phyloP scores from a whole-genome alignment of 2,329 filamentous ascomycete genomes.

The Dothistroma septosporum region DNA sequence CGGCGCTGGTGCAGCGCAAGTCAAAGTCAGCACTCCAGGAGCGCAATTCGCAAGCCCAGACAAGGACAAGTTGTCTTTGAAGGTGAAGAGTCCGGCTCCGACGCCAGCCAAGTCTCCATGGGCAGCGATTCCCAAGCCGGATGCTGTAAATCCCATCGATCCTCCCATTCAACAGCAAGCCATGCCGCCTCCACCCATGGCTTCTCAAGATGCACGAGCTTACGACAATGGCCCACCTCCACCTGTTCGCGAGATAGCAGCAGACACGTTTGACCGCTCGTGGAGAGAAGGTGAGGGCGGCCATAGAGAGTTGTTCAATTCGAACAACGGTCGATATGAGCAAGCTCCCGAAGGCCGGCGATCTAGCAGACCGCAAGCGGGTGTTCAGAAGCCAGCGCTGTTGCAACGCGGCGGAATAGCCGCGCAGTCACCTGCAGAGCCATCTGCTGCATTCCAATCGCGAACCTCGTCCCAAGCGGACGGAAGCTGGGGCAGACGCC shows the following conservation, averaged over 20 bases:
- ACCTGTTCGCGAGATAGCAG: slow-evolving; percentile 76
- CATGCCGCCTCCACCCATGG: slow-evolving; percentile 37
- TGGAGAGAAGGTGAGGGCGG: slow-evolving; percentile 68
- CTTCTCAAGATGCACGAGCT: slow-evolving; percentile 53
- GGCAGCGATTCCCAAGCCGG: slow-evolving; percentile 80
- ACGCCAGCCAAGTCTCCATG: slow-evolving; percentile 83
- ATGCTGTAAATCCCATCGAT: slow-evolving; percentile 72
- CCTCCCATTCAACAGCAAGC: slow-evolving; percentile 43
- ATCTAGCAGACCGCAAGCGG: slow-evolving; percentile 62
- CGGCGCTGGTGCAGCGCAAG: slow-evolving; percentile 37
- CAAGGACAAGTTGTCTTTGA: slow-evolving; percentile 60
- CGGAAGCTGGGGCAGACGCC: slow-evolving; percentile 61
- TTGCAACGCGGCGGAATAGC: slow-evolving; percentile 69
- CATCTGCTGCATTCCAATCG: slow-evolving; percentile 82
- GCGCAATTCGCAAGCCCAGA: slow-evolving; percentile 49
- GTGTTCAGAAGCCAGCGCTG: slow-evolving; percentile 68
- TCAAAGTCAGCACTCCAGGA: slow-evolving; percentile 31
- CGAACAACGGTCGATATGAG: slow-evolving; percentile 90
- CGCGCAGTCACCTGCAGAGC: slow-evolving; percentile 65
- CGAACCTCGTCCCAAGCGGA: slow-evolving; percentile 63
- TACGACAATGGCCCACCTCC: slow-evolving; percentile 53
- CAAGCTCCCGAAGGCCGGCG: slow-evolving; percentile 74
- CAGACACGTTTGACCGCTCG: slow-evolving; percentile 85
- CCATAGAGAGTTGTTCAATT: slow-evolving; percentile 82
- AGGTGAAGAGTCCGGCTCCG: slow-evolving; percentile 66